Conservation (phyloP, 2,329 filamentous ascomycete genomes). For the Penicillium palitans region DNA sequence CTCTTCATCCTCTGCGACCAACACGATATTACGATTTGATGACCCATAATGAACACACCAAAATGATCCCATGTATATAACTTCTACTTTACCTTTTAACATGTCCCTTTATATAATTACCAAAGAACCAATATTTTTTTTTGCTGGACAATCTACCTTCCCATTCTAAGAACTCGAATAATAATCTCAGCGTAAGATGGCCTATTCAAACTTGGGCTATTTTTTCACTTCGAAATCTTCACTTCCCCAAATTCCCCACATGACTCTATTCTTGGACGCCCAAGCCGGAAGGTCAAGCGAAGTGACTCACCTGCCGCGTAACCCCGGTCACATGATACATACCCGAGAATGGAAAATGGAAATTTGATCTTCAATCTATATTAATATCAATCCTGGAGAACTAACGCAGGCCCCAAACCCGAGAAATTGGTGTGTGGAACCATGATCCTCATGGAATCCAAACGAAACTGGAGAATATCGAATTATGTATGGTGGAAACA, state of each 20-base stretch:
- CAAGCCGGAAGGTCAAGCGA: slow-evolving; percentile 9
- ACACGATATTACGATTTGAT: slow-evolving; percentile 21
- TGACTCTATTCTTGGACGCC: slow-evolving; percentile 9
- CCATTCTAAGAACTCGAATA: neutral
- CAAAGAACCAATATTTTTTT: neutral
- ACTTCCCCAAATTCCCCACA: slow-evolving; percentile 5
- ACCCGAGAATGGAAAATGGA: neutral
- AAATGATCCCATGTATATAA: slow-evolving; percentile 17
- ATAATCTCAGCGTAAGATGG: neutral
- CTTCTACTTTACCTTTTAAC: neutral
- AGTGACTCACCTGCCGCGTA: slow-evolving; percentile 13
- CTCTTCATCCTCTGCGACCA: neutral
- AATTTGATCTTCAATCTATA: neutral
- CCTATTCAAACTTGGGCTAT: no score
- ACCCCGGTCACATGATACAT: slow-evolving; percentile 6
- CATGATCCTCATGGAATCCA: slow-evolving; percentile 4
- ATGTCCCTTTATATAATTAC: slow-evolving; percentile 7
- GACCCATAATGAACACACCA: slow-evolving; percentile 18
- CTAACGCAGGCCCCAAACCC: slow-evolving; percentile 11
- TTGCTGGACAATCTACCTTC: slow-evolving; percentile 6
- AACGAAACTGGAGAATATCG: neutral
- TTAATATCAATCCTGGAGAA: neutral
- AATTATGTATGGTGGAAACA: slow-evolving; percentile 3
- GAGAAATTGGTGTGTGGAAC: neutral
- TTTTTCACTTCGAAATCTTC: neutral